Base-by-base conservation (phyloP, 345 rosid species). In the Erodium maritimum region DNA sequence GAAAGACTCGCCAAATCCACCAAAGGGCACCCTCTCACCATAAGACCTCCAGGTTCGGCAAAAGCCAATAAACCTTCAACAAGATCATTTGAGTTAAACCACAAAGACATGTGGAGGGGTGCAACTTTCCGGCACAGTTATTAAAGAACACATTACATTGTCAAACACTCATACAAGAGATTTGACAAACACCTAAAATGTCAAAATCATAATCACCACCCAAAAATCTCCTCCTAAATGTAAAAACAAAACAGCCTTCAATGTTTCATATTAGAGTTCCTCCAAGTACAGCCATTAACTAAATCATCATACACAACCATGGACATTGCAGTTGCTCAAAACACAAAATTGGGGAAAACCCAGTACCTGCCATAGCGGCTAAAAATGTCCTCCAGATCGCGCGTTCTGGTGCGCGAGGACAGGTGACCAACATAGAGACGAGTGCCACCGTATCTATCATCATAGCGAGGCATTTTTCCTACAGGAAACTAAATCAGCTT, bases 51-150 rank as follows among this genome's bases (percentile, higher is more conserved):
- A 78, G 91, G 81, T 81, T 74, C 72, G 81, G 91, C 81, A 82
- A 82, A 80, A 75, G 80, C 85, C 91, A 82, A 79, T 75, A 87
- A 82, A 88, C 95, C 95, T 91, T 91, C 96, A 91, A 88, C 84
- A 88, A 88, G 85, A 91, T 86, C 91, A 86, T 86, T 77, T 76
- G 70, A 76, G 95, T 91, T 81, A 86, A 83, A 73, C 79, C 79
- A 66, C 65, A 68, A 77, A 63, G 76, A 75, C 78, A 67, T 58
- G 63, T 61, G 68, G 77, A 60, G 62, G 79, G 69, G 46, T 62
- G 62, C 76, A 78, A 69, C 74, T 66, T 66, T 76, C 79, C 76
- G 69, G 69, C 73, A 70, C 45, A 65, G 69, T 75, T 65, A 69
- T 60, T 70, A 60, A 71, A 57, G 71, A 63, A 65, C 68, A 73